These are phyloP conservation scores for Calvatia gigantea DNA, from an alignment of 768 basidiomycete genomes.

Conservation along the genomic window DNA sequence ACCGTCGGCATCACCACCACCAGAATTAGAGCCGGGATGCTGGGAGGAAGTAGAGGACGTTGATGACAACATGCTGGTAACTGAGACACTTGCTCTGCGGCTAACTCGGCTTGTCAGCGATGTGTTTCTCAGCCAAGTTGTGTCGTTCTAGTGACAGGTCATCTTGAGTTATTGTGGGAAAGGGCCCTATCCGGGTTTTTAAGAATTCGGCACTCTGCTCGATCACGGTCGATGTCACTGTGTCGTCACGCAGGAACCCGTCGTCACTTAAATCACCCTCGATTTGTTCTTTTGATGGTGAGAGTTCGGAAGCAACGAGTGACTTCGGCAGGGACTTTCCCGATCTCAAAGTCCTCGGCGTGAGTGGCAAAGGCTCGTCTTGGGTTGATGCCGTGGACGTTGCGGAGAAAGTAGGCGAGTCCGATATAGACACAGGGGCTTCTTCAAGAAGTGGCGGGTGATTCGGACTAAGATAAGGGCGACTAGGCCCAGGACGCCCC, in stretches of 20 bases:
- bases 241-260: not conserved
- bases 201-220: not conserved
- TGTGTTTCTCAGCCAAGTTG: not conserved
- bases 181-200: not conserved
- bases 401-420: not conserved
- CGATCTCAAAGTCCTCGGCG: not conserved
- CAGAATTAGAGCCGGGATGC: not conserved
- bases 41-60: not conserved
- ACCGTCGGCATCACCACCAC: not conserved
- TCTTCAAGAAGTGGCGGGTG: not conserved
- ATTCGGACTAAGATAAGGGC: not conserved
- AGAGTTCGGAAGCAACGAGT: not conserved
- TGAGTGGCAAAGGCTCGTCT: not conserved
- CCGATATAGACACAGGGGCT: not conserved
- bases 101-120: not conserved
- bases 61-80: constrained; percentile 7
- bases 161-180: constrained; percentile 7
- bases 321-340: not conserved
- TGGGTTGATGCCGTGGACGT: not conserved
- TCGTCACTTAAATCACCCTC: not conserved
- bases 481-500: not conserved
- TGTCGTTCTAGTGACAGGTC: constrained; percentile 3
- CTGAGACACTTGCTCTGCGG: constrained; percentile 6
- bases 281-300: not conserved
- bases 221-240: constrained; percentile 5